phyloP scores from a whole-genome alignment of 331 rosid species.

The Phaseolus coccineus region DNA sequence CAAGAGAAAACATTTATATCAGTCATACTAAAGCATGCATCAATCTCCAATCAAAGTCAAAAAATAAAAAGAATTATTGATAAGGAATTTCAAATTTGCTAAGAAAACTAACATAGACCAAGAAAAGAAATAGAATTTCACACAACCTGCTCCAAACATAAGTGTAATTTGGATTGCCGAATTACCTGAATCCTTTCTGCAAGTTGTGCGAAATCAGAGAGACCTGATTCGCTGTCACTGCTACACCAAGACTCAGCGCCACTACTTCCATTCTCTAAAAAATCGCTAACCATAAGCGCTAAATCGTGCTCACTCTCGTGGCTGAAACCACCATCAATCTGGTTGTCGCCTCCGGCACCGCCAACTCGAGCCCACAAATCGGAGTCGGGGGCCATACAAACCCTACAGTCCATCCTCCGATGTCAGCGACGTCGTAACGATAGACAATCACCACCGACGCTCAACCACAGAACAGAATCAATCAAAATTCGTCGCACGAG shows the following conservation, averaged over 20 bases:
- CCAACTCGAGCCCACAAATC: slow-evolving; percentile 65
- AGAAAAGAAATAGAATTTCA: no score
- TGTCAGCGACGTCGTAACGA: slow-evolving; percentile 36
- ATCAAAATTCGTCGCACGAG: neutral
- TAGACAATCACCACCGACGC: slow-evolving; percentile 8
- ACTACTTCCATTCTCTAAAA: slow-evolving; percentile 85
- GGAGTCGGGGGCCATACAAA: slow-evolving; percentile 62
- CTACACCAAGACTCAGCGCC: slow-evolving; percentile 91
- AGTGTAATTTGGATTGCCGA: no score
- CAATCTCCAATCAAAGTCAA: no score
- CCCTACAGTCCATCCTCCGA: slow-evolving; percentile 65
- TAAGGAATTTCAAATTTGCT: no score
- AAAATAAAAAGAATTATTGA: no score
- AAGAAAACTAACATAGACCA: no score
- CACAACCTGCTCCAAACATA: no score
- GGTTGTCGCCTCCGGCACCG: slow-evolving; percentile 38
- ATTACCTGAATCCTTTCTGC: slow-evolving; percentile 79
- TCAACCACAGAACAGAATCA: slow-evolving; percentile 2
- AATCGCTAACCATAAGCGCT: slow-evolving; percentile 88
- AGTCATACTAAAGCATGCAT: neutral
- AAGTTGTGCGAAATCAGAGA: slow-evolving; percentile 78
- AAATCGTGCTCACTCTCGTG: slow-evolving; percentile 94
- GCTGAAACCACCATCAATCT: slow-evolving; percentile 78
- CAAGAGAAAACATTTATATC: neutral
- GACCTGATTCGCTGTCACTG: slow-evolving; percentile 90